phyloP scores from a whole-genome alignment of 441 rosid species.

The Raphanus hybrid region DNA sequence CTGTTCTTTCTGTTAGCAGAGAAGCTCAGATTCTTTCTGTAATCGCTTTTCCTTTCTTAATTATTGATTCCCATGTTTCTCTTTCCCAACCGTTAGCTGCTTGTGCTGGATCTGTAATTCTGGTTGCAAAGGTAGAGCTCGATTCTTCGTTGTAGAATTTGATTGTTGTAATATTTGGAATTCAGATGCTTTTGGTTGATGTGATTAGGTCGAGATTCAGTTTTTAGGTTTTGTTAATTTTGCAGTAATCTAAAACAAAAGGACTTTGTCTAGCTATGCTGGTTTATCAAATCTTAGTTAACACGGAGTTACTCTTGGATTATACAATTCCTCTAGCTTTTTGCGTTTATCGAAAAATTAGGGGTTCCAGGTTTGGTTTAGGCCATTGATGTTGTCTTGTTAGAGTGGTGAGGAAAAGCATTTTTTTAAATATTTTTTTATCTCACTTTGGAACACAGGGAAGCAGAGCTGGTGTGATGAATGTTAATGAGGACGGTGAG shows the following conservation, averaged over 20 bases:
- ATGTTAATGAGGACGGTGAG: conserved; percentile 45
- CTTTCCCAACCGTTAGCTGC: conserved; percentile 28
- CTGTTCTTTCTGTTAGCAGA: not conserved
- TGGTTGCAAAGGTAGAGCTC: conserved; percentile 13
- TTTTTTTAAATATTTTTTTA: not conserved
- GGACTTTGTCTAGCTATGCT: not conserved
- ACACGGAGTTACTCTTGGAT: too few relatives aligned
- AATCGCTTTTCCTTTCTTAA: not conserved
- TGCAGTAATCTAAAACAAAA: not conserved
- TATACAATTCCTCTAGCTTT: conserved; percentile 12
- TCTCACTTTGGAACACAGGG: conserved; percentile 19
- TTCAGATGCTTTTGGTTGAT: conserved; percentile 26
- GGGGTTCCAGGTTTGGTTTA: conserved; percentile 30
- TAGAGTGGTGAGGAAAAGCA: not conserved
- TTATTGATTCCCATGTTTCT: conserved; percentile 13
- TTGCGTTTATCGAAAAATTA: conserved; percentile 24
- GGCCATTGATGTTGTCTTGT: not conserved
- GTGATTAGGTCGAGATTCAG: conserved; percentile 24
- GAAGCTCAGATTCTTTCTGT: conserved; percentile 32
- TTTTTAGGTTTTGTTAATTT: conserved; percentile 24
- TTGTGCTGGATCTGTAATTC: conserved; percentile 30
- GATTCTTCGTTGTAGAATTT: conserved; percentile 24
- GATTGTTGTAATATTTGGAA: conserved; percentile 32
- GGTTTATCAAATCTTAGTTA: not conserved
- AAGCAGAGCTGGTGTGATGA: conserved; percentile 46